phyloP scores from a whole-genome alignment of 2,329 filamentous ascomycete genomes.

The Camptophora hylomeconis region DNA sequence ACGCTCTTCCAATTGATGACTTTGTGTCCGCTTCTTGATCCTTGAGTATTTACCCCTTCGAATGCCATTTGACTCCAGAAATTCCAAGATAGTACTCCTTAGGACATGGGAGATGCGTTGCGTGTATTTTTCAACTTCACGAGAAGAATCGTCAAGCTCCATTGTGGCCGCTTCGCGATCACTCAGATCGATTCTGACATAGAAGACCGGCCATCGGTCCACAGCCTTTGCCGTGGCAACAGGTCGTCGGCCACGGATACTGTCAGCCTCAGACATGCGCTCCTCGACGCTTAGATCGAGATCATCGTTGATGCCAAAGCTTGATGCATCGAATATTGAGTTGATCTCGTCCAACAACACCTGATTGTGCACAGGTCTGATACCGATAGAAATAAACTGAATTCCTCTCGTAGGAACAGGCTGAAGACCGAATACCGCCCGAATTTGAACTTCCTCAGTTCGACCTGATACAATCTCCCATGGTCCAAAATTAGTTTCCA shows the following conservation, averaged over 20 bases:
- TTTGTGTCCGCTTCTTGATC: too few relatives aligned
- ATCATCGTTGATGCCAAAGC: constrained; percentile 48
- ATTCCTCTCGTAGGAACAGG: constrained; percentile 58
- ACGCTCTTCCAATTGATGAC: too few relatives aligned
- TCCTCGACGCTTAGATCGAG: constrained; percentile 21
- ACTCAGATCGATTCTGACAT: constrained; percentile 56
- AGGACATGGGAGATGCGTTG: too few relatives aligned
- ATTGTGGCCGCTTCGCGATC: constrained; percentile 28
- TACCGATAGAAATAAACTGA: constrained; percentile 73
- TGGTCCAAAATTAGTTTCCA: too few relatives aligned
- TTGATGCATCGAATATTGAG: constrained; percentile 58
- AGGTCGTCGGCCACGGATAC: constrained; percentile 37
- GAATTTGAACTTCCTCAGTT: constrained; percentile 47
- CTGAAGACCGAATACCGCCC: constrained; percentile 54
- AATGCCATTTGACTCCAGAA: too few relatives aligned
- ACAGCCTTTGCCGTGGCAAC: constrained; percentile 49
- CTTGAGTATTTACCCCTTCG: too few relatives aligned
- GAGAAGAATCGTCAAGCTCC: constrained; percentile 18
- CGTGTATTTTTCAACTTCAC: too few relatives aligned
- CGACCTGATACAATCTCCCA: constrained; percentile 65
- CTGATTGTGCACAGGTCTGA: constrained; percentile 54
- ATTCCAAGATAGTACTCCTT: too few relatives aligned
- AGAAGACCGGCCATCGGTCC: constrained; percentile 83
- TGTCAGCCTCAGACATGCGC: constrained; percentile 28
- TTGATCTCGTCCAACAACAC: constrained; percentile 70